Percentiles rank a stretch among this genome's conserved stretches.
phyloP scores from a whole-genome alignment of 2,329 filamentous ascomycete species.

The Penicillium sp. region DNA sequence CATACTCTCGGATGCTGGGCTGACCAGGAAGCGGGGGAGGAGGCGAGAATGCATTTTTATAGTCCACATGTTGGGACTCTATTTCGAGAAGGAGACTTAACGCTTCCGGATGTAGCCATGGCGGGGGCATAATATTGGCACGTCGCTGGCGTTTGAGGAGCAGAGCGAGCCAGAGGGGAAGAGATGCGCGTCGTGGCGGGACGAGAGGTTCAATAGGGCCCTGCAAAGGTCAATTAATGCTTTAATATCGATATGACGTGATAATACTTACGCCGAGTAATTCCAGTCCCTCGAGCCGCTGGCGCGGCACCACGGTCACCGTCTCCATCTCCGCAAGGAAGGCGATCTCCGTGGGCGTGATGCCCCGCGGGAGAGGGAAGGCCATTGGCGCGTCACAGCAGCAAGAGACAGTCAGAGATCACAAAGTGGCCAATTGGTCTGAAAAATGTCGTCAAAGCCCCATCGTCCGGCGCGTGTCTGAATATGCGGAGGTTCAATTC shows the following conservation, averaged over 20 bases:
- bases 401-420: not conserved
- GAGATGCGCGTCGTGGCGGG: conserved; percentile 70
- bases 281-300: conserved; percentile 78
- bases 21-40: conserved; percentile 62
- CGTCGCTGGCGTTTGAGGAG: conserved; percentile 90
- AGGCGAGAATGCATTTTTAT: conserved; percentile 68
- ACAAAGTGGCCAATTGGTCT: conserved; percentile 4
- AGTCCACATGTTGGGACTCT: conserved; percentile 62
- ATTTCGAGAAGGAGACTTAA: conserved; percentile 72
- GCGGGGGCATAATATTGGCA: conserved; percentile 84
- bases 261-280: conserved; percentile 69
- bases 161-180: conserved; percentile 92
- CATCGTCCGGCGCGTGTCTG: conserved; percentile 3
- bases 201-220: conserved; percentile 70
- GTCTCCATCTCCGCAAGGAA: conserved; percentile 98
- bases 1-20: conserved; percentile 24
- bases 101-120: conserved; percentile 76
- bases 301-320: conserved; percentile 85
- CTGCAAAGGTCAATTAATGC: conserved; percentile 44
- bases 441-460: conserved; percentile 2
- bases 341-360: conserved; percentile 81
- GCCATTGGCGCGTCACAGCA: conserved; percentile 45
- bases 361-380: conserved; percentile 57
- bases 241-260: not conserved
- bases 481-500: not conserved